Evolutionary conservation across 2,329 filamentous ascomycete species (phyloP), one percentile per base, ranked within the genome.

Genomic region (Fusarium lateritium): DNA sequence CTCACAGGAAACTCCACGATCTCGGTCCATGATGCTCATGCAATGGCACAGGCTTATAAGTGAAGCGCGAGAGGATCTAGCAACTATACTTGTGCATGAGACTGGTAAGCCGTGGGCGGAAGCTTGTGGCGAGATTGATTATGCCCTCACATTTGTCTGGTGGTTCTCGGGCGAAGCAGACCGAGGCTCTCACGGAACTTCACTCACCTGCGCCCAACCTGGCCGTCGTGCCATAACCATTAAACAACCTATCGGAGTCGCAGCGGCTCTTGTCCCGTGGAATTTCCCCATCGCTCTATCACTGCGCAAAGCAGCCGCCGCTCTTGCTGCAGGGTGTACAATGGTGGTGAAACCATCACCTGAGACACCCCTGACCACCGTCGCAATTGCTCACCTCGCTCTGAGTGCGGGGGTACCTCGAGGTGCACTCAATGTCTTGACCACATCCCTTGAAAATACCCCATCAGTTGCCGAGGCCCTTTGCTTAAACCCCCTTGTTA

Each of bases 291-390:
- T 84, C 17, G 84, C 83, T 11, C 84, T 88, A 78, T 78, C 84
- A 14, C 77, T 83, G 15, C 76, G 83, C 10, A 85, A 85, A 62
- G 77, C 80, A 5, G 80, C 77, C 0, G 80, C 88, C 0, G 88
- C 88, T 0, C 81, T 94, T 19, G 92, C 91, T n/a, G 91, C 91
- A 8, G 92, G 91, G 15, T 93, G 91, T 76, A 92, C 91, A 2
- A 92, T 94, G 88, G 83, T 94, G 3, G 83, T 88, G 17, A 93
- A 93, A 78, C 89, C 91, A 1, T 90, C 88, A 4, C 91, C 90
- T 0, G 90, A 93, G 76, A 94, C 92, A 2, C 92, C 92, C 0
- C 86, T 93, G 70, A 92, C 91, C 38, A 86, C 89, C 2, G 86
- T 93, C 22, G 89, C 90, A 1, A 79, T 94, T 6, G 90, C 89